phyloP scores from a whole-genome alignment of 768 basidiomycete species.

The Agaricus blazei region DNA sequence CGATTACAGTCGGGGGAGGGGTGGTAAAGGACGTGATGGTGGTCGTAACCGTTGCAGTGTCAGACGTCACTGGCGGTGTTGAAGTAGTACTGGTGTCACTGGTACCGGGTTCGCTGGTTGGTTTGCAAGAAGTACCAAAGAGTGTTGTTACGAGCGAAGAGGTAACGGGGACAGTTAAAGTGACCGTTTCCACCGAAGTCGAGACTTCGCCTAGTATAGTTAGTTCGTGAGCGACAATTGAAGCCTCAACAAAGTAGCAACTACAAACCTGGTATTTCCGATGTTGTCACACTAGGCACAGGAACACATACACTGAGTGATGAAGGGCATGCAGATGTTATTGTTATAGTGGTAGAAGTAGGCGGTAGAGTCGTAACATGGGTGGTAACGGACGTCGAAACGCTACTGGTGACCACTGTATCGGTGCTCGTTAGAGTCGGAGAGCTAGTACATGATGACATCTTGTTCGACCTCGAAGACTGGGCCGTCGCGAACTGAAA shows the following conservation, averaged over 20 bases:
- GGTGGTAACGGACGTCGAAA: slow-evolving; percentile 7
- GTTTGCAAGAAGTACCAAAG: slow-evolving; percentile 4
- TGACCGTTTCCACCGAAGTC: slow-evolving; percentile 2
- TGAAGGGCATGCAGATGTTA: slow-evolving; percentile 3
- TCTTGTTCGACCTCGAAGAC: not conserved
- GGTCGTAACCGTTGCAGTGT: not conserved
- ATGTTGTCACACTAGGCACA: not conserved
- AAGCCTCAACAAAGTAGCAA: not conserved
- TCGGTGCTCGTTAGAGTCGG: slow-evolving; percentile 8
- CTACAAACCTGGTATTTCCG: slow-evolving; percentile 6
- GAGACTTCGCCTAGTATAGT: not conserved
- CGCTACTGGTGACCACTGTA: slow-evolving; percentile 3
- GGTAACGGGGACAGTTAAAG: slow-evolving; percentile 6
- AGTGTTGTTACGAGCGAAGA: slow-evolving; percentile 6
- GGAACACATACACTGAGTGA: not conserved
- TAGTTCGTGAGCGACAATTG: not conserved
- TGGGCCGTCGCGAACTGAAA: not conserved
- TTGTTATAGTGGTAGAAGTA: slow-evolving; percentile 2
- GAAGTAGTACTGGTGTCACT: not conserved
- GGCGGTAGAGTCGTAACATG: slow-evolving; percentile 10
- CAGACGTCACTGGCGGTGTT: not conserved
- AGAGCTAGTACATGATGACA: slow-evolving; percentile 9
- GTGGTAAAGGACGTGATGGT: slow-evolving; percentile 6
- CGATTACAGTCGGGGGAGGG: slow-evolving; percentile 15
- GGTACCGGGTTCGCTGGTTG: not conserved